Percentiles rank a stretch among this genome's conserved stretches.
phyloP scores from a whole-genome alignment of 2,329 filamentous ascomycete genomes.

The Pseudogymnoascus sp. region DNA sequence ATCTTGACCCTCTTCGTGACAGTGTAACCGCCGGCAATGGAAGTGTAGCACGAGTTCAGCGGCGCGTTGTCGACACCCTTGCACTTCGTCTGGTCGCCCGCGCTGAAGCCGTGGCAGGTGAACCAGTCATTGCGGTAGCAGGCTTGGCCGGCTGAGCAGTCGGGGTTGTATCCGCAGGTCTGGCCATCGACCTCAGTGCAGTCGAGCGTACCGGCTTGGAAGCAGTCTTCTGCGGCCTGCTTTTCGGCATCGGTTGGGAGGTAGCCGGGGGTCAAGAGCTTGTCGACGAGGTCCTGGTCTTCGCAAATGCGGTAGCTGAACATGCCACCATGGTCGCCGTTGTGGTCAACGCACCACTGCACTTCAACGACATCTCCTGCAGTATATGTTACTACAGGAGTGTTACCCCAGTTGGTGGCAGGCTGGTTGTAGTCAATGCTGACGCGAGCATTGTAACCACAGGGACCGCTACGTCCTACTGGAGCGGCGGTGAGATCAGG shows the following conservation, averaged over 20 bases:
- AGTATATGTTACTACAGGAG: slow-evolving; percentile 36
- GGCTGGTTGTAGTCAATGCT: slow-evolving; percentile 34
- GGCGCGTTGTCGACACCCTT: slow-evolving; percentile 29
- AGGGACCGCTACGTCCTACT: slow-evolving; percentile 42
- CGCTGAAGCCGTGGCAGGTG: slow-evolving; percentile 40
- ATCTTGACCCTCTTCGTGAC: slow-evolving; percentile 38
- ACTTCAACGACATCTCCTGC: slow-evolving; percentile 41
- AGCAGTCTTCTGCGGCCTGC: slow-evolving; percentile 45
- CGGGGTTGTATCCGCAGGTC: slow-evolving; percentile 39
- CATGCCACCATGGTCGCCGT: slow-evolving; percentile 50
- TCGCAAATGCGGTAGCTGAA: slow-evolving; percentile 47
- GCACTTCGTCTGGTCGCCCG: slow-evolving; percentile 10
- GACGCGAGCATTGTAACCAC: slow-evolving; percentile 46
- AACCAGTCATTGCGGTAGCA: slow-evolving; percentile 48
- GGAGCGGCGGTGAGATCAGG: slow-evolving; percentile 39
- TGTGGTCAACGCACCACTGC: slow-evolving; percentile 48
- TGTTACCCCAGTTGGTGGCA: slow-evolving; percentile 29
- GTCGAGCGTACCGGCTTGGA: slow-evolving; percentile 37
- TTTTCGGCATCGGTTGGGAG: slow-evolving; percentile 44
- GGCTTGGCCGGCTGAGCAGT: slow-evolving; percentile 36
- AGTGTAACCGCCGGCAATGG: slow-evolving; percentile 45
- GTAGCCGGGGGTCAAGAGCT: slow-evolving; percentile 39
- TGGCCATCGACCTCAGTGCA: slow-evolving; percentile 45
- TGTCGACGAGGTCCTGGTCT: slow-evolving; percentile 42
- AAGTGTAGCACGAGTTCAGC: slow-evolving; percentile 40